Evolutionary conservation across 179 eudicot species (phyloP).

Genomic region (Heliamphora pulchella): DNA sequence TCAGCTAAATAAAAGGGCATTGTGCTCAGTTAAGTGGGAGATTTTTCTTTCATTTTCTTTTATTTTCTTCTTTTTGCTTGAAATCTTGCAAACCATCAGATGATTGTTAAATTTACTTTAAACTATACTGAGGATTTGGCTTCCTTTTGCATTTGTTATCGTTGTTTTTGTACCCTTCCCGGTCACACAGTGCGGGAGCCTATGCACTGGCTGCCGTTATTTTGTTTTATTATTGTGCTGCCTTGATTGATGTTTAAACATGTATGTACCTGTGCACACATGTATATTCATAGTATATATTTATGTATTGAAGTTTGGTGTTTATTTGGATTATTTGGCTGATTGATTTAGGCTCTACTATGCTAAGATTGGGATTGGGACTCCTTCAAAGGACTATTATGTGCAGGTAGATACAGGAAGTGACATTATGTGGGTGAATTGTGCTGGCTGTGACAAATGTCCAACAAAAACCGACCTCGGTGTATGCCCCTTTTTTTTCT

Average conservation of each 20-base stretch:
- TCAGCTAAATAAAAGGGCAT: background rate
- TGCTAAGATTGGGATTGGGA: constrained; percentile 64
- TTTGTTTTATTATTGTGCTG: background rate
- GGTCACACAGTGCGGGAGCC: no score
- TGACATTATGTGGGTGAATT: constrained; percentile 86
- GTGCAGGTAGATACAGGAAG: constrained; percentile 98
- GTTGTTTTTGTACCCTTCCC: background rate
- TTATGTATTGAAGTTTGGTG: background rate
- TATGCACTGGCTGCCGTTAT: background rate
- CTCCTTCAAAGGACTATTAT: constrained; percentile 63
- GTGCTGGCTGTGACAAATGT: constrained; percentile 67
- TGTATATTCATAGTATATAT: background rate
- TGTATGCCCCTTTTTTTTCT: constrained; percentile 41
- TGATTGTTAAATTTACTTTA: background rate
- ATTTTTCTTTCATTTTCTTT: background rate
- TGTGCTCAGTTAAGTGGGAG: background rate
- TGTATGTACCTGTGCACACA: background rate
- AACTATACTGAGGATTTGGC: background rate
- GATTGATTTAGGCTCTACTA: constrained; percentile 58
- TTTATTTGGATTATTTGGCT: constrained; percentile 11
- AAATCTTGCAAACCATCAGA: background rate
- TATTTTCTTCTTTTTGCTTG: background rate
- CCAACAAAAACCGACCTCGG: constrained; percentile 65
- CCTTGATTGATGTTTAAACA: background rate
- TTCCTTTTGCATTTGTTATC: background rate